Evolutionary conservation across 495 filamentous ascomycete genomes (phyloP).

Genomic region (Hypoxylon lienhwacheense): DNA sequence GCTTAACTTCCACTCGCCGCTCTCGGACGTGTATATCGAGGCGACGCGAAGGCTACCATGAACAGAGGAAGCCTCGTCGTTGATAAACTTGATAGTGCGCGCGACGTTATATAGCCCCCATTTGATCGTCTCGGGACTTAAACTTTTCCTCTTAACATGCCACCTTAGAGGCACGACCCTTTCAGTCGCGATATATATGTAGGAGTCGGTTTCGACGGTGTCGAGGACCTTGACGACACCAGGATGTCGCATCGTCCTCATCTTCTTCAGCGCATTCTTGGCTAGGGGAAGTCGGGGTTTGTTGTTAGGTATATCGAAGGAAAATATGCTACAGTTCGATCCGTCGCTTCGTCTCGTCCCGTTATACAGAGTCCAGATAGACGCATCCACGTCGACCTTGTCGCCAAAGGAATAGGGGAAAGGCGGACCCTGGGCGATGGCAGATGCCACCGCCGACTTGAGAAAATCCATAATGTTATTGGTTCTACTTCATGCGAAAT

Average conservation of each 20-base stretch:
- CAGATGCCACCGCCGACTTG: constrained; percentile 94
- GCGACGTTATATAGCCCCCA: constrained; percentile 90
- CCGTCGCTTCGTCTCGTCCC: constrained; percentile 90
- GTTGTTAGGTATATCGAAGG: constrained; percentile 82
- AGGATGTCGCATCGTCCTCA: constrained; percentile 88
- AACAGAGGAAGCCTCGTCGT: constrained; percentile 86
- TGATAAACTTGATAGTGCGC: constrained; percentile 92
- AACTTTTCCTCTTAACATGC: constrained; percentile 79
- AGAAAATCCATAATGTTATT: constrained; percentile 80
- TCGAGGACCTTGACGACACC: constrained; percentile 92
- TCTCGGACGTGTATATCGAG: constrained; percentile 88
- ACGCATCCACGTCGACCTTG: constrained; percentile 80
- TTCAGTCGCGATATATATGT: constrained; percentile 95
- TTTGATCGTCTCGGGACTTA: constrained; percentile 88
- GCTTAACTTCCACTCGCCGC: constrained; percentile 95
- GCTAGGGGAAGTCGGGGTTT: constrained; percentile 80
- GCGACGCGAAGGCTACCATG: constrained; percentile 83
- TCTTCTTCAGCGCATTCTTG: constrained; percentile 88
- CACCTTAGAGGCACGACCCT: constrained; percentile 80
- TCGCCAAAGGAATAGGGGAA: constrained; percentile 93
- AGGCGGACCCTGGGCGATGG: constrained; percentile 89
- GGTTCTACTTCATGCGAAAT: constrained; percentile 26
- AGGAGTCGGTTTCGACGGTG: constrained; percentile 91
- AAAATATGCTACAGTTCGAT: constrained; percentile 92
- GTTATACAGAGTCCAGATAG: constrained; percentile 91